Conservation (phyloP, 148 eudicot species). For the Persicaria maculosa region DNA sequence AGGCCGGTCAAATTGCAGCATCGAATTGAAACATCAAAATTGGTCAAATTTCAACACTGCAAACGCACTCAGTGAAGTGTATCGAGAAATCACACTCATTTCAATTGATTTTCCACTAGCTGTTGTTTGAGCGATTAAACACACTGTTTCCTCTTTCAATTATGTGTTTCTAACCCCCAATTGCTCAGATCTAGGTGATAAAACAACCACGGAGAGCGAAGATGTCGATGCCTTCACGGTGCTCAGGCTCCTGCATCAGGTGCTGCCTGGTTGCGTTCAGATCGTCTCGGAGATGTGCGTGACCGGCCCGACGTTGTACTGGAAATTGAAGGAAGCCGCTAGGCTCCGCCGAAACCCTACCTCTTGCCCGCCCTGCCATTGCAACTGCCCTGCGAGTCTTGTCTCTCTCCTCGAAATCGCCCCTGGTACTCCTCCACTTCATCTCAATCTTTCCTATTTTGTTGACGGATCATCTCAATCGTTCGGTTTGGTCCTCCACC, state of each 20-base stretch:
- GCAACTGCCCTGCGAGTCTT: slow-evolving; percentile 52
- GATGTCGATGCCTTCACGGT: slow-evolving; percentile 20
- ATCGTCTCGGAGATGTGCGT: slow-evolving; percentile 28
- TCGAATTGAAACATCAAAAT: too few species aligned
- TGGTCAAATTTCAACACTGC: too few species aligned
- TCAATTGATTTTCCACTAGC: too few species aligned
- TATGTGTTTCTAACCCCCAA: not conserved
- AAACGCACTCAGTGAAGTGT: too few species aligned
- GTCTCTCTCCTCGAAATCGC: slow-evolving; percentile 35
- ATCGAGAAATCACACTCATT: too few species aligned
- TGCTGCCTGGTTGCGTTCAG: slow-evolving; percentile 29
- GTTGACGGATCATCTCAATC: not conserved
- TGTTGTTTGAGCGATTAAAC: not conserved
- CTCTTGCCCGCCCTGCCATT: slow-evolving; percentile 36
- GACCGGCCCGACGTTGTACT: slow-evolving; percentile 33
- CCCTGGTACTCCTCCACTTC: slow-evolving; percentile 23
- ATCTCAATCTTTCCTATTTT: not conserved
- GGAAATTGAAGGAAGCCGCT: slow-evolving; percentile 35
- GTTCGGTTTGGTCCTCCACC: too few species aligned
- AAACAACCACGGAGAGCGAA: too few species aligned
- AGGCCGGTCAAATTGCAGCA: too few species aligned
- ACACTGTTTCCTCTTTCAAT: not conserved
- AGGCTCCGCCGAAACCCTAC: slow-evolving; percentile 20
- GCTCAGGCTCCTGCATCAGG: slow-evolving; percentile 23
- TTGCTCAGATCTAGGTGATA: not conserved